Evolutionary conservation across 2,329 filamentous ascomycete genomes (phyloP).

Genomic region (Thermoascus crustaceus): DNA sequence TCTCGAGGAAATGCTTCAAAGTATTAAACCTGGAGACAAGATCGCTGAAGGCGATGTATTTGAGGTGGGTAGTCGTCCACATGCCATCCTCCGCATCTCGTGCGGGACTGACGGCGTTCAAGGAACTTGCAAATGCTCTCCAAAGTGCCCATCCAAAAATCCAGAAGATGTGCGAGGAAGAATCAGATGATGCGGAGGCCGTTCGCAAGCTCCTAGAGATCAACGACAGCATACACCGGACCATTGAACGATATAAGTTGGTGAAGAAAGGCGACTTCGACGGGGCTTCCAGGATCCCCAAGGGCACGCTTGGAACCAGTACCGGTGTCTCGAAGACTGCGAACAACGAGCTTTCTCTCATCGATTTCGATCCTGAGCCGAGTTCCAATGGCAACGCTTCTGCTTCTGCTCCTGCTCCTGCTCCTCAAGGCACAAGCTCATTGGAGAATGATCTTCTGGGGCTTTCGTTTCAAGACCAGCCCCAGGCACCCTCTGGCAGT

Average conservation of each 20-base stretch:
- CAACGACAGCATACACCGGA: conserved; percentile 97
- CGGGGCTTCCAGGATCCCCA: conserved; percentile 71
- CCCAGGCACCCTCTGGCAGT: conserved; percentile 66
- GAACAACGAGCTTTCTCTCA: conserved; percentile 77
- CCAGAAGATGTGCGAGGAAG: conserved; percentile 98
- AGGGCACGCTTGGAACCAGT: conserved; percentile 65
- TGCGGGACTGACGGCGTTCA: conserved; percentile 8
- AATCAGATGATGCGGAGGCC: conserved; percentile 92
- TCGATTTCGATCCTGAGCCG: conserved; percentile 69
- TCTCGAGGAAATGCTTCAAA: conserved; percentile 84
- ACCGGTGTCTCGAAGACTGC: conserved; percentile 58
- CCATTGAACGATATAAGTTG: conserved; percentile 88
- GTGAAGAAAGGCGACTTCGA: conserved; percentile 92
- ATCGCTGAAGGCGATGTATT: conserved; percentile 64
- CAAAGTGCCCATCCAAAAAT: conserved; percentile 97
- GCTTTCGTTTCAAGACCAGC: conserved; percentile 66
- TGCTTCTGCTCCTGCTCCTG: conserved; percentile 35
- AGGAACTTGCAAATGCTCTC: conserved; percentile 81
- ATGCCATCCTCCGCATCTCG: not conserved
- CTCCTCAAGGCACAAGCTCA: conserved; percentile 50
- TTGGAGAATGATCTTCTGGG: conserved; percentile 88
- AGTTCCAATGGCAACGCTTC: conserved; percentile 39
- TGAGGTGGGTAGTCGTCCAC: conserved; percentile 41
- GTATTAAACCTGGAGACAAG: conserved; percentile 70
- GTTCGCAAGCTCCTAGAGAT: conserved; percentile 94